Evolutionary conservation across 768 basidiomycete species (phyloP).

Genomic region (Suillus luteus): DNA sequence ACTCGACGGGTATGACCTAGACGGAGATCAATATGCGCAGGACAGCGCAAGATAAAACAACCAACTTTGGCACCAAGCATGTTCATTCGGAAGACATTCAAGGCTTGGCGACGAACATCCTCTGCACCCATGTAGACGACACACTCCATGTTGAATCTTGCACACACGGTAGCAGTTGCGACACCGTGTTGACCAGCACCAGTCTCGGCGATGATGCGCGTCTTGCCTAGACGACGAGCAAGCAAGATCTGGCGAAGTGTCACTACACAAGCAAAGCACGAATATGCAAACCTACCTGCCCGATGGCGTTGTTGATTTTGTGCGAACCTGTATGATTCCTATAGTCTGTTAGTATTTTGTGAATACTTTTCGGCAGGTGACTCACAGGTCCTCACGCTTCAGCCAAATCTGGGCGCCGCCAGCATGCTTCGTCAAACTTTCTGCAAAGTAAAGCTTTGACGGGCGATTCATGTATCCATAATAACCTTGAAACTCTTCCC

Average conservation of each 20-base stretch:
- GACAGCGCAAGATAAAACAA: neutral
- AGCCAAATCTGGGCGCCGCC: conserved; percentile 98
- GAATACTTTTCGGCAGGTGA: conserved; percentile 11
- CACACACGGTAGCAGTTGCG: conserved; percentile 97
- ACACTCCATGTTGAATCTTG: conserved; percentile 94
- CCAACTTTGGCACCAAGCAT: conserved; percentile 92
- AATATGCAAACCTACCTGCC: conserved; percentile 58
- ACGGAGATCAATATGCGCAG: conserved; percentile 3
- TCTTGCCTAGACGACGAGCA: conserved; percentile 93
- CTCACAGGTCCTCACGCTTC: conserved; percentile 91
- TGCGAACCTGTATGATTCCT: conserved; percentile 99
- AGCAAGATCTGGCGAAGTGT: conserved; percentile 70
- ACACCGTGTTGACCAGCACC: conserved; percentile 99
- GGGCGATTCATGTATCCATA: conserved; percentile 96
- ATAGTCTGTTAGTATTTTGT: conserved; percentile 12
- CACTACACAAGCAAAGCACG: neutral
- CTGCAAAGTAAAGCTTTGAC: conserved; percentile 87
- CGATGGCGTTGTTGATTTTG: conserved; percentile 99
- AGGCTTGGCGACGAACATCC: conserved; percentile 91
- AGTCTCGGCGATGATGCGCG: conserved; percentile 96
- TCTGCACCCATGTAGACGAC: conserved; percentile 98
- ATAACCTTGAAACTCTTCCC: conserved; percentile 85
- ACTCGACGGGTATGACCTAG: conserved; percentile 90
- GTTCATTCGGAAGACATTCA: conserved; percentile 97
- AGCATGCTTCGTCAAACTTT: conserved; percentile 84